Evolutionary conservation across 2,329 filamentous ascomycete genomes (phyloP), one percentile per base, ranked within the genome.

Genomic region (Botrytis byssoidea): DNA sequence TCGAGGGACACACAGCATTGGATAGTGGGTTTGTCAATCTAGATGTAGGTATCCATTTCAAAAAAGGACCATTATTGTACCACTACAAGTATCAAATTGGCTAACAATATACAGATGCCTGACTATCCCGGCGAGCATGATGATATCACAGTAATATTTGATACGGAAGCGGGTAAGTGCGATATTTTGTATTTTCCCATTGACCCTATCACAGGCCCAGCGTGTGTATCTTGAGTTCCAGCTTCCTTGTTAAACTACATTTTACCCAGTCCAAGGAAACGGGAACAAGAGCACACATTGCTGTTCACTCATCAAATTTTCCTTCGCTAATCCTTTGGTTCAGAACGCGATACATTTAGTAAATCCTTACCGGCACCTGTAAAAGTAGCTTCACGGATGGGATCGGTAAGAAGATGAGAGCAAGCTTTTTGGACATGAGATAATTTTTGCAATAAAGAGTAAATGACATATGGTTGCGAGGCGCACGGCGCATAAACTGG

Each of bases 111-210:
- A n/a, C 29, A 72, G 71, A 89, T 94, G 82, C 91, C 94, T 29
- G 94, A 97, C 79, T 93, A 97, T 82, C 93, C 94, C 1, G 93
- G 93, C 69, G 95, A 97, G 83, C 94, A 97, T 83, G 95, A 97
- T 82, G 95, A 98, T 83, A 93, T 98, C 77, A 88, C 91, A 18
- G 91, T 98, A 79, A 83, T 91, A 75, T 98, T 98, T 85, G 94
- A 97, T 76, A 91, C 87, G 64, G 92, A 93, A 81, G 85, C 87
- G 79, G 77, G 80, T 81, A 79, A 71, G 79, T 72, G 32, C 63
- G 29, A 59, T 37, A 5, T 42, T 55, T 44, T 35, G 14, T 44
- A 20, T 44, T 60, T 51, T 72, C 46, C 29, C 46, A 0, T 42
- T 42, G 12, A 29, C 37, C n/a, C 51, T 55, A 72, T 37, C 25